phyloP scores from a whole-genome alignment of 805 yeast species.

The Saturnispora halmiae region DNA sequence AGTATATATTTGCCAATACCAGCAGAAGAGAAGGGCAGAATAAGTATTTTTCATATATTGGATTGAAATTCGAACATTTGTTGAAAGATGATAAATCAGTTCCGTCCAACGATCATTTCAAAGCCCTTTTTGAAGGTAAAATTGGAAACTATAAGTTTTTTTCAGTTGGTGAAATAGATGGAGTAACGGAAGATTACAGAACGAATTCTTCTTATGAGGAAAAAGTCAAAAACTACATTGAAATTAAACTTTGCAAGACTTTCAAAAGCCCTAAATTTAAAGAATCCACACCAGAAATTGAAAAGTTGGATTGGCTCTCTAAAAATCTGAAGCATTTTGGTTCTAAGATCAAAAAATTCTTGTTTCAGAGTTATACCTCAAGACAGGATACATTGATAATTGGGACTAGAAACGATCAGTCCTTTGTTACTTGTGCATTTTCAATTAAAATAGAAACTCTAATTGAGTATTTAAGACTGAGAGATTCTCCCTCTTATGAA shows the following conservation, averaged over 20 bases:
- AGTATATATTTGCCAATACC: slow-evolving; percentile 12
- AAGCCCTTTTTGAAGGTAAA: slow-evolving; percentile 8
- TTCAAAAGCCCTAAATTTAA: not conserved
- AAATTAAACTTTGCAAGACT: slow-evolving; percentile 11
- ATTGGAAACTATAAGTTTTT: slow-evolving; percentile 11
- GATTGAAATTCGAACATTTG: slow-evolving; percentile 13
- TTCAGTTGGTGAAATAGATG: slow-evolving; percentile 15
- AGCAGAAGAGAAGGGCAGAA: slow-evolving; percentile 9
- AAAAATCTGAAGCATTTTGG: slow-evolving; percentile 3
- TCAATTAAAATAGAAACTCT: slow-evolving; percentile 3
- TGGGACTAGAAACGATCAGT: slow-evolving; percentile 11
- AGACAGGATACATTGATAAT: slow-evolving; percentile 12
- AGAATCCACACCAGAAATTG: not conserved
- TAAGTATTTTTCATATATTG: slow-evolving; percentile 12
- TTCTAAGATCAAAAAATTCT: slow-evolving; percentile 8
- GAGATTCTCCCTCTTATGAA: not conserved
- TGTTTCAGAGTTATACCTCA: slow-evolving; percentile 14
- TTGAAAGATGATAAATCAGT: slow-evolving; percentile 3
- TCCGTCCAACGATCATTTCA: slow-evolving; percentile 12
- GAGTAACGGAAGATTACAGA: slow-evolving; percentile 2
- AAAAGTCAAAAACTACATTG: slow-evolving; percentile 10
- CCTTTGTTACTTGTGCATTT: slow-evolving; percentile 3
- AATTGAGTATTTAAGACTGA: slow-evolving; percentile 10
- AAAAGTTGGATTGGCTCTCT: slow-evolving; percentile 6
- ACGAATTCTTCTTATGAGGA: not conserved